These are phyloP conservation scores for Candida caryicola DNA, from an alignment of 805 yeast genomes.

Conservation along the genomic window DNA sequence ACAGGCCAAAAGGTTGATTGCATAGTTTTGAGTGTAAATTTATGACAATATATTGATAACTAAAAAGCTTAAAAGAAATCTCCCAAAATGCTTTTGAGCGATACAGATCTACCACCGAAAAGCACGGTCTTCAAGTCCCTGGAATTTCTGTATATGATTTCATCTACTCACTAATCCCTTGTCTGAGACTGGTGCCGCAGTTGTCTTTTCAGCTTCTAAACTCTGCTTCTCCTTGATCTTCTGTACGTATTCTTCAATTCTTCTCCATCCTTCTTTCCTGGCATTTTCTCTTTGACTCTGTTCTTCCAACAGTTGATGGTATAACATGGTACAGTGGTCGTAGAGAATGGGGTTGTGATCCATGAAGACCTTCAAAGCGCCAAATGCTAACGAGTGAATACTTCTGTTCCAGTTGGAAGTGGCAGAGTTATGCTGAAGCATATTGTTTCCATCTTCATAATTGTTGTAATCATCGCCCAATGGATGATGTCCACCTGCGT, in stretches of 20 bases:
- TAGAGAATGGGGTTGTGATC: constrained; percentile 88
- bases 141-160: too few species aligned
- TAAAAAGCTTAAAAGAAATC: background rate
- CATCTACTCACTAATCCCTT: constrained; percentile 3
- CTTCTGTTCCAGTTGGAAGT: constrained; percentile 88
- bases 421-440: constrained; percentile 44
- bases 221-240: constrained; percentile 18
- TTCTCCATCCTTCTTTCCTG: constrained; percentile 68
- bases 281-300: constrained; percentile 61
- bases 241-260: constrained; percentile 59
- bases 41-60: background rate
- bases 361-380: constrained; percentile 86
- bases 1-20: too few species aligned
- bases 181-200: background rate
- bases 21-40: too few species aligned
- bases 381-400: constrained; percentile 85
- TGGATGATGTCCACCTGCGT: constrained; percentile 11
- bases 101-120: too few species aligned
- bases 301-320: constrained; percentile 75
- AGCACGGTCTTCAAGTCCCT: too few species aligned
- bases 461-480: constrained; percentile 29
- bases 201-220: constrained; percentile 1
- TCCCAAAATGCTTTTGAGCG: background rate
- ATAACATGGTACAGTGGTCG: constrained; percentile 87
- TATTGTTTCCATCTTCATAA: constrained; percentile 27